phyloP scores from a whole-genome alignment of 2,329 filamentous ascomycete genomes.

The Sporothrix curviconia region DNA sequence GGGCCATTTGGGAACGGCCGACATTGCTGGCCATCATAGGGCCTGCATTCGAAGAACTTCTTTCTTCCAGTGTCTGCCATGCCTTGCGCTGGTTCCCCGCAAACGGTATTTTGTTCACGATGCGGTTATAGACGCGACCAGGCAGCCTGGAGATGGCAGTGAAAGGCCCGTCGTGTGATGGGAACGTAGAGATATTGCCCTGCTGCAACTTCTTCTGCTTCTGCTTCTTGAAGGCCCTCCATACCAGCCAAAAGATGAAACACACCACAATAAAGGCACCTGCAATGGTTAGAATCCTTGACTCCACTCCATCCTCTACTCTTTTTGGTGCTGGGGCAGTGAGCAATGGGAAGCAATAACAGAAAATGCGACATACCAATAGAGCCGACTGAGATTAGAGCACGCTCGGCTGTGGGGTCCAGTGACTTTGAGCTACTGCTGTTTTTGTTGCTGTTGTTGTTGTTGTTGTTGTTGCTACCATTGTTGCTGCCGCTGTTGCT shows the following conservation, averaged over 20 bases:
- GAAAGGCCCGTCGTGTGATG: conserved; percentile 7
- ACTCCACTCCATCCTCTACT: too few relatives aligned
- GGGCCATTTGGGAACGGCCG: not conserved
- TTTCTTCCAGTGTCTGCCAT: conserved; percentile 29
- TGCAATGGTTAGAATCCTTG: conserved; percentile 22
- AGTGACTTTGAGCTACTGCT: conserved; percentile 9
- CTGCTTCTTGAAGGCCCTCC: conserved; percentile 32
- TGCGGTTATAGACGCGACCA: conserved; percentile 7
- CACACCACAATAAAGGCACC: conserved; percentile 40
- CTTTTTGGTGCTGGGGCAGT: too few relatives aligned
- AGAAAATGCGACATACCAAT: conserved; percentile 26
- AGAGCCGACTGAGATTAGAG: conserved; percentile 29
- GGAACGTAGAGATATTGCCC: not conserved
- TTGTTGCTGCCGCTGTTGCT: not conserved
- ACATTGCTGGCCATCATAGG: conserved; percentile 2
- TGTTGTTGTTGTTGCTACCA: not conserved
- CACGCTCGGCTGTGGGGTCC: conserved; percentile 25
- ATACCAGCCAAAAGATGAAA: conserved; percentile 40
- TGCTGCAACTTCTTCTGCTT: conserved; percentile 20
- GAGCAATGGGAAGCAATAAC: too few relatives aligned
- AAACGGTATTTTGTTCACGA: conserved; percentile 32
- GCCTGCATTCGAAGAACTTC: conserved; percentile 3
- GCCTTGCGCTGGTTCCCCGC: conserved; percentile 22
- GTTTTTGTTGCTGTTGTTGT: not conserved
- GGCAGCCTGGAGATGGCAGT: conserved; percentile 2